Percentiles rank a stretch among this genome's conserved stretches.
Evolutionary conservation across 805 yeast species (phyloP).

Genomic region (Candida anglica): DNA sequence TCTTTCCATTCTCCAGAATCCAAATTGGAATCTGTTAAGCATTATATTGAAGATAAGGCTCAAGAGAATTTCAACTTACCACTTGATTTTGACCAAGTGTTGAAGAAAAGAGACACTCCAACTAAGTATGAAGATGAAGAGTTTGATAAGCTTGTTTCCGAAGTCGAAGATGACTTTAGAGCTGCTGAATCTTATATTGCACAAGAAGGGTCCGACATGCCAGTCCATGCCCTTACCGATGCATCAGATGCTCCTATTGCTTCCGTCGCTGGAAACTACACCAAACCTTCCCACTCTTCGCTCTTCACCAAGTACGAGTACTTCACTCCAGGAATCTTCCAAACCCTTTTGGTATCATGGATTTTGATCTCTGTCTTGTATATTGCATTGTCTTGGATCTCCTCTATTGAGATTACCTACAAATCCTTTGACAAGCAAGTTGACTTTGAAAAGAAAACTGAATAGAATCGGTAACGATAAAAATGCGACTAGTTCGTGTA

Average conservation of each 20-base stretch:
- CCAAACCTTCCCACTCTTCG: slow-evolving; percentile 20
- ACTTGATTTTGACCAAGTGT: slow-evolving; percentile 11
- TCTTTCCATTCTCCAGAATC: slow-evolving; percentile 18
- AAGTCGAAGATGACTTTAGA: slow-evolving; percentile 28
- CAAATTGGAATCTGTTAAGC: slow-evolving; percentile 16
- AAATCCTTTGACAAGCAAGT: slow-evolving; percentile 74
- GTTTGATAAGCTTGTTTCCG: slow-evolving; percentile 9
- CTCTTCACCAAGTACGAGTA: slow-evolving; percentile 64
- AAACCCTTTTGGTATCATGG: slow-evolving; percentile 64
- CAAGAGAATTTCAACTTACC: slow-evolving; percentile 17
- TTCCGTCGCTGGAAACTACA: slow-evolving; percentile 2
- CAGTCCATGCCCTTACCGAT: slow-evolving; percentile 13
- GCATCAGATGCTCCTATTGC: slow-evolving; percentile 4
- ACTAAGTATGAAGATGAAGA: slow-evolving; percentile 8
- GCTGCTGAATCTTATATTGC: slow-evolving; percentile 29
- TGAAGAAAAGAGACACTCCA: slow-evolving; percentile 14
- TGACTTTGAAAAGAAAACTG: slow-evolving; percentile 46
- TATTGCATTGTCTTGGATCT: slow-evolving; percentile 68
- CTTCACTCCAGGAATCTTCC: slow-evolving; percentile 79
- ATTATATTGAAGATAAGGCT: slow-evolving; percentile 17
- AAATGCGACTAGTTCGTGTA: too few relatives aligned
- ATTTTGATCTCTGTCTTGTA: slow-evolving; percentile 54
- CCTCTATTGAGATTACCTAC: slow-evolving; percentile 71
- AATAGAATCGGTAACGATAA: slow-evolving; percentile 13
- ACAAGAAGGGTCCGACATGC: slow-evolving; percentile 20